Conservation (phyloP, 345 rosid species). For the Schrenkiella parvula region DNA sequence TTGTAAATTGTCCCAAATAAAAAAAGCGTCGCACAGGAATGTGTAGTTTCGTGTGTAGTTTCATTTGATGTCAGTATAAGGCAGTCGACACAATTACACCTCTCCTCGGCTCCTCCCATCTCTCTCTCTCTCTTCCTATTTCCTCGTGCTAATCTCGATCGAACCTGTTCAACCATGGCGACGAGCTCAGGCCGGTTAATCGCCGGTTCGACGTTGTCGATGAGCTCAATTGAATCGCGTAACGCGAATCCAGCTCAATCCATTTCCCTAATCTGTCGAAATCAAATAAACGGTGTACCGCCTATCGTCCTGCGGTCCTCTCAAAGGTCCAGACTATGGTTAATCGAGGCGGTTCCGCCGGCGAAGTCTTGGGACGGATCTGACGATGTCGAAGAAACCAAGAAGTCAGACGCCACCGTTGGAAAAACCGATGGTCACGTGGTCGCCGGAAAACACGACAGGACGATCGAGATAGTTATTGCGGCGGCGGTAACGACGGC, state of each 20-base stretch:
- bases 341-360: conserved; percentile 33
- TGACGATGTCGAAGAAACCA: conserved; percentile 32
- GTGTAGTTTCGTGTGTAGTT: background rate
- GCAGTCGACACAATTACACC: conserved; percentile 1
- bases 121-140: background rate
- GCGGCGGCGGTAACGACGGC: conserved; percentile 75
- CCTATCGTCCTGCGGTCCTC: conserved; percentile 35
- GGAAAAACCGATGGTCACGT: conserved; percentile 19
- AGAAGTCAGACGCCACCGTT: conserved; percentile 30
- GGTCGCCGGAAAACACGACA: conserved; percentile 22
- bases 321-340: conserved; percentile 23
- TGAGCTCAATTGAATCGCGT: conserved; percentile 24
- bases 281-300: conserved; percentile 24
- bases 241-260: conserved; percentile 24
- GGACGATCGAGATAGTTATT: conserved; percentile 47
- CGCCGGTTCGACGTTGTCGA: conserved; percentile 28
- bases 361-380: conserved; percentile 40
- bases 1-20: background rate
- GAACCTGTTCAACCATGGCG: conserved; percentile 40
- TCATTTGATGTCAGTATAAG: conserved; percentile 4
- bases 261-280: conserved; percentile 29
- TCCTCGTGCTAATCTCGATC: background rate
- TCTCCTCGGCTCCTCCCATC: background rate
- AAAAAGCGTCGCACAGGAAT: background rate
- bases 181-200: conserved; percentile 48